Conservation (phyloP, 805 yeast species). For the Starmerella cellae region DNA sequence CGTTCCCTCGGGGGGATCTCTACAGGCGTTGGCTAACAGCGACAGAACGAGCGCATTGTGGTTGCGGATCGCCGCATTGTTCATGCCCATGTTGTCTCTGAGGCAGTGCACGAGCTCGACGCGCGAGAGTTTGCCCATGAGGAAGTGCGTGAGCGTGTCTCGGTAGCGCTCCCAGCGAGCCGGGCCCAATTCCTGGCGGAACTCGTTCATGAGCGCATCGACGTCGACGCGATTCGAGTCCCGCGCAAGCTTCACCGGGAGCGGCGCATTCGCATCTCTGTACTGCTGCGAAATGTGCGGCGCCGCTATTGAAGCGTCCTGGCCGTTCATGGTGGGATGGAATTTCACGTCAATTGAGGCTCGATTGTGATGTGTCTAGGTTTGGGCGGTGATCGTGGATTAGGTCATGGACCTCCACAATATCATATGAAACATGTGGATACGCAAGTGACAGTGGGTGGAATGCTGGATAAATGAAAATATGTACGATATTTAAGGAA, state of each 20-base stretch:
- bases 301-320: neutral
- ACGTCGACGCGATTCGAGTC: constrained; percentile 29
- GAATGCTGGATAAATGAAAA: no score
- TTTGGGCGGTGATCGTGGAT: no score
- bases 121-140: constrained; percentile 52
- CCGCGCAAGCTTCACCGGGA: constrained; percentile 9
- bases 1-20: constrained; percentile 56
- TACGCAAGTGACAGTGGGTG: no score
- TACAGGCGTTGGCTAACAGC: constrained; percentile 68
- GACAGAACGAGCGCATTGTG: constrained; percentile 77
- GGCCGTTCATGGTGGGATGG: neutral
- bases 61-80: constrained; percentile 33
- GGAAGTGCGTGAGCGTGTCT: constrained; percentile 57
- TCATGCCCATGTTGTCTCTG: constrained; percentile 39
- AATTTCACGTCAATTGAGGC: neutral
- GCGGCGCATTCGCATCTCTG: neutral
- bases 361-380: neutral
- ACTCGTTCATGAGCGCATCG: constrained; percentile 54
- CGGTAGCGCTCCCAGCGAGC: constrained; percentile 75
- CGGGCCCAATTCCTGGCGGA: constrained; percentile 59
- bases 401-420: no score
- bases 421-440: no score
- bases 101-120: constrained; percentile 53
- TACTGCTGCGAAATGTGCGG: neutral
- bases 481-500: no score